Evolutionary conservation across 306 rosid species (phyloP), one percentile per base, ranked within the genome.

Genomic region (Quercus robur): DNA sequence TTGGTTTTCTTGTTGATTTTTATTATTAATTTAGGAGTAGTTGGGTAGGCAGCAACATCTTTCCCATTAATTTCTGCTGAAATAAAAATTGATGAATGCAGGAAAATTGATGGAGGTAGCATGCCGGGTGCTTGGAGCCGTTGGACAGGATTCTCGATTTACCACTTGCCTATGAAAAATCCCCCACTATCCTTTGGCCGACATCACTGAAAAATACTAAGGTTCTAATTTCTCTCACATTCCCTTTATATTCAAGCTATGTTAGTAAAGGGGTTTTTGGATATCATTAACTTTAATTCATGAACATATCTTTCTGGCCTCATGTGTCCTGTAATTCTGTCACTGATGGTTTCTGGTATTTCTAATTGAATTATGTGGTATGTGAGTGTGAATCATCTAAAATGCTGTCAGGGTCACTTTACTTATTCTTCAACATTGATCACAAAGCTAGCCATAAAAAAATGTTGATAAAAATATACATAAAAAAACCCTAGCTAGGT

Each of bases 21-120:
- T 21, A 11, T 66, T 55, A 64, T 28, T 63, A 54, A 31, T 70
- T 68, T 26, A 15, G 51, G 56, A 68, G 38, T 74, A 70, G 57
- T 69, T 59, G 18, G 52, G 51, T 55, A 41, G 11, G 56, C 21
- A 15, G 28, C 61, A 56, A 38, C 20, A 33, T 38, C 49, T 31
- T 6, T 25, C 80, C 35, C 25, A n/a, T 21, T 62, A 68, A 21
- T 56, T 41, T 75, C 17, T 82, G 6, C 62, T 55, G 57, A 74
- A 82, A 28, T 76, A 49, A 9, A 46, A 70, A 73, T 71, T 63
- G 56, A 26, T 59, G 54, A 79, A 80, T 78, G 74, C 93, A 94
- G 98, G 97, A 56, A 94, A 92, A 82, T 88, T 94, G 86, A 76
- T 94, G 78, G 98, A 92, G 88, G 90, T 93, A 62, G 75, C 91